Evolutionary conservation across 495 filamentous ascomycete genomes (phyloP).

Genomic region (Lepraria neglecta): DNA sequence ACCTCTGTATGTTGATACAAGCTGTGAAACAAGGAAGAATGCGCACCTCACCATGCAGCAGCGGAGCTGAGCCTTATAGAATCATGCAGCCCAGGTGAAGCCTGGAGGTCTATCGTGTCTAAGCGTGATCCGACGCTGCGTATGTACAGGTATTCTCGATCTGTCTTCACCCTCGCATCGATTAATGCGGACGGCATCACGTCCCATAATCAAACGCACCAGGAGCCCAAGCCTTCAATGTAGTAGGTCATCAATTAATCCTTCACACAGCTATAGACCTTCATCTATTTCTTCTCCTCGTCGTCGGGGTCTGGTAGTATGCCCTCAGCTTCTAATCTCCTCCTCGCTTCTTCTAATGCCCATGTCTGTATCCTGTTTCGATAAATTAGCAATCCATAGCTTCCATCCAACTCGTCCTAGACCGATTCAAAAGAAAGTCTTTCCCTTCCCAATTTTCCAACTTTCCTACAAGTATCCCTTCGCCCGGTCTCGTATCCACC

Average conservation of each 20-base stretch:
- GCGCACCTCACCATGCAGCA: too few species aligned
- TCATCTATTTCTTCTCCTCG: conserved; percentile 24
- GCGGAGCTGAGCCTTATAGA: too few species aligned
- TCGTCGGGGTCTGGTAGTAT: conserved; percentile 72
- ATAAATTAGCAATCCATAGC: conserved; percentile 6
- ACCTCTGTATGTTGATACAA: too few species aligned
- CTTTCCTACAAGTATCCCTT: background rate
- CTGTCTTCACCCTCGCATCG: background rate
- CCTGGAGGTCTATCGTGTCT: too few species aligned
- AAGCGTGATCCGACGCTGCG: background rate
- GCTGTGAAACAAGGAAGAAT: too few species aligned
- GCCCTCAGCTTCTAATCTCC: conserved; percentile 89
- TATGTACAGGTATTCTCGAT: background rate
- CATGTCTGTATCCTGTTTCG: conserved; percentile 87
- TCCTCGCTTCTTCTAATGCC: conserved; percentile 92
- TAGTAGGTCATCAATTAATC: background rate
- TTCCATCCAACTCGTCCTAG: background rate
- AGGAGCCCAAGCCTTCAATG: background rate
- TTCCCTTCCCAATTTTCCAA: background rate
- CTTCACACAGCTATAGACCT: background rate
- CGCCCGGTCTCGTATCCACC: background rate
- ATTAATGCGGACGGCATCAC: background rate
- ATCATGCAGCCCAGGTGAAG: too few species aligned
- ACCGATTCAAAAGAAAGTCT: background rate
- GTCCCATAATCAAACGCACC: background rate